Conservation (phyloP, 805 yeast species). For the Grigorovia transvaalensis region DNA sequence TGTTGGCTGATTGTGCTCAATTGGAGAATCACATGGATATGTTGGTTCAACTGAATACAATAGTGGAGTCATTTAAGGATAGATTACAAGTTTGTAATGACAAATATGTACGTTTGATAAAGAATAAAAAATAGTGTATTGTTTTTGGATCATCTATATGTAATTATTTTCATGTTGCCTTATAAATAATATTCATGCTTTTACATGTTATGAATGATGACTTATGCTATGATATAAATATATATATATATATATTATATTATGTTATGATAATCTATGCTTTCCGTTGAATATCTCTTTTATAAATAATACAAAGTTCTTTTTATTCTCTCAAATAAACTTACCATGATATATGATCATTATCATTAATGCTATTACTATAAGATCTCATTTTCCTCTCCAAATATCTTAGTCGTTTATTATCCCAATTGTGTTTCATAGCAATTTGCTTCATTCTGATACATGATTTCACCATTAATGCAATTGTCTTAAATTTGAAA, state of each 20-base stretch:
- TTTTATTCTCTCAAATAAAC: too few relatives aligned
- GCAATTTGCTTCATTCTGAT: constrained; percentile 22
- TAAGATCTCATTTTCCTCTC: constrained; percentile 17
- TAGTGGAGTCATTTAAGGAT: constrained; percentile 31
- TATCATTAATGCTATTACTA: constrained; percentile 5
- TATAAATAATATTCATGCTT: too few relatives aligned
- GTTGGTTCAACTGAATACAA: constrained; percentile 39
- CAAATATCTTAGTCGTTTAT: constrained; percentile 16
- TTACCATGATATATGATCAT: constrained; percentile 20
- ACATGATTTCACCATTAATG: constrained; percentile 22
- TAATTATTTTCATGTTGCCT: too few relatives aligned
- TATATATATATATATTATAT: too few relatives aligned
- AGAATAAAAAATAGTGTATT: constrained; percentile 3
- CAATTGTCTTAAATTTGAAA: constrained; percentile 21
- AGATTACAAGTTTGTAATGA: constrained; percentile 26
- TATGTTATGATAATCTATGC: too few relatives aligned
- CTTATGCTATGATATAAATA: too few relatives aligned
- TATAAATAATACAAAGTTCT: too few relatives aligned
- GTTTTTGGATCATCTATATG: too few relatives aligned
- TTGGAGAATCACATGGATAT: constrained; percentile 44
- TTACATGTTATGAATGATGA: too few relatives aligned
- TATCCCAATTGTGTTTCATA: constrained; percentile 18
- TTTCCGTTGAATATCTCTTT: too few relatives aligned
- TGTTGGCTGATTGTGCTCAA: constrained; percentile 38
- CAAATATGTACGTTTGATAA: constrained; percentile 15